Percentiles rank a stretch among this genome's conserved stretches.
These are phyloP conservation scores for Setomelanomma holmii DNA, from an alignment of 2,329 filamentous ascomycete species.

Conservation along the genomic window DNA sequence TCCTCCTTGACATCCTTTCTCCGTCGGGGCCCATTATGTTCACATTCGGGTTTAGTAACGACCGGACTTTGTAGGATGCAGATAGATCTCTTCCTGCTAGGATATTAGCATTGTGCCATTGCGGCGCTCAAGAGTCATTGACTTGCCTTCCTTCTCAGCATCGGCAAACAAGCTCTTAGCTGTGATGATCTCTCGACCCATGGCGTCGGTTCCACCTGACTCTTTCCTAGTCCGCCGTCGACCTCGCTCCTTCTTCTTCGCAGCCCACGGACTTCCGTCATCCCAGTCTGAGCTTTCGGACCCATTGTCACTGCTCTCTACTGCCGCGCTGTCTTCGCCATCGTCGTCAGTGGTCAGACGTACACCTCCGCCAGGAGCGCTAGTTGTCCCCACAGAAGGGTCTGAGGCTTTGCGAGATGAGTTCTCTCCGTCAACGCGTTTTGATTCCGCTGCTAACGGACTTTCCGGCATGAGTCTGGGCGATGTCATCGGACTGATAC, in stretches of 20 bases:
- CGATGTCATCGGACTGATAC: conserved; percentile 58
- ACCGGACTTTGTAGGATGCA: conserved; percentile 65
- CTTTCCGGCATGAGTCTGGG: conserved; percentile 49
- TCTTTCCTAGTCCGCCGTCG: conserved; percentile 46
- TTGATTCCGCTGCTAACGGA: conserved; percentile 65
- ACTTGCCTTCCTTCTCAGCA: conserved; percentile 79
- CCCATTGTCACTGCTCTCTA: conserved; percentile 72
- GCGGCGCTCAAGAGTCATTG: neutral
- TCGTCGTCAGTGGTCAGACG: conserved; percentile 60
- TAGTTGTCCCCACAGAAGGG: conserved; percentile 47
- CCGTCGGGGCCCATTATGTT: conserved; percentile 68
- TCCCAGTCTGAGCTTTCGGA: conserved; percentile 67
- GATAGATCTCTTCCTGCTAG: conserved; percentile 55
- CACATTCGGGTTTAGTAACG: conserved; percentile 72
- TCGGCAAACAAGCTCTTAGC: conserved; percentile 72
- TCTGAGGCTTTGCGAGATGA: conserved; percentile 68
- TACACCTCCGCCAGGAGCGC: conserved; percentile 57
- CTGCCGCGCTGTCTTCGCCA: conserved; percentile 63
- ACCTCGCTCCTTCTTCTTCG: conserved; percentile 48
- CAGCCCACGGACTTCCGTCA: conserved; percentile 57
- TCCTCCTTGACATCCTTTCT: conserved; percentile 62
- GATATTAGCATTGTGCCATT: conserved; percentile 15
- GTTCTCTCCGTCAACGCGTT: conserved; percentile 70
- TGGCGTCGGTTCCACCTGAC: conserved; percentile 44
- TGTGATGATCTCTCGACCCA: conserved; percentile 48